A percentile compares a stretch with the other conserved stretches of the same genome.
Evolutionary conservation across 164 flowering plant genomes (phyloP).

Genomic region (Tetrastigma voinierianum): DNA sequence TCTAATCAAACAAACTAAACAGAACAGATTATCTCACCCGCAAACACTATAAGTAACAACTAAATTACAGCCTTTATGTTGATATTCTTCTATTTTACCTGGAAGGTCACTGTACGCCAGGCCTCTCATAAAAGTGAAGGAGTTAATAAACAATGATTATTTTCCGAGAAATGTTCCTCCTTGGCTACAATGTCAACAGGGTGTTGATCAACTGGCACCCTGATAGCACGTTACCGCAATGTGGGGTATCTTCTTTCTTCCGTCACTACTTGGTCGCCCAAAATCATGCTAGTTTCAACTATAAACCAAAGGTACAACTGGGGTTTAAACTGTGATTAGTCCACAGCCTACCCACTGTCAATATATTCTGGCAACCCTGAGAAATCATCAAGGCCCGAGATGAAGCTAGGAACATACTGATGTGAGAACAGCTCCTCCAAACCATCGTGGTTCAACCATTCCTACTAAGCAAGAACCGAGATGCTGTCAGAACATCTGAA

Average conservation of each 20-base stretch:
- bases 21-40: constrained; percentile 16
- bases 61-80: constrained; percentile 3
- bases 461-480: background rate
- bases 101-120: too few species aligned
- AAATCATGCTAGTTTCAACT: background rate
- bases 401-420: constrained; percentile 32
- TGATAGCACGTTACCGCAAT: background rate
- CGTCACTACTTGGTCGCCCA: background rate
- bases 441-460: constrained; percentile 17
- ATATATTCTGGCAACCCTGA: constrained; percentile 33
- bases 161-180: too few species aligned
- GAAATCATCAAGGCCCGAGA: constrained; percentile 51
- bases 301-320: background rate
- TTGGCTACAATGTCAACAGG: background rate
- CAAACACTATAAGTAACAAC: too few species aligned
- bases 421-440: constrained; percentile 23
- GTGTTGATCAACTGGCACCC: background rate
- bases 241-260: background rate
- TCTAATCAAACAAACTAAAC: constrained; percentile 7
- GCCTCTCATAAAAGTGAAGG: too few species aligned
- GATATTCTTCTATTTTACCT: too few species aligned
- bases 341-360: constrained; percentile 61
- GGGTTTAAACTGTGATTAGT: background rate
- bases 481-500: constrained; percentile 19
- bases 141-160: too few species aligned